phyloP scores from a whole-genome alignment of 768 basidiomycete genomes.

The Hemileccinum rubropunctum region DNA sequence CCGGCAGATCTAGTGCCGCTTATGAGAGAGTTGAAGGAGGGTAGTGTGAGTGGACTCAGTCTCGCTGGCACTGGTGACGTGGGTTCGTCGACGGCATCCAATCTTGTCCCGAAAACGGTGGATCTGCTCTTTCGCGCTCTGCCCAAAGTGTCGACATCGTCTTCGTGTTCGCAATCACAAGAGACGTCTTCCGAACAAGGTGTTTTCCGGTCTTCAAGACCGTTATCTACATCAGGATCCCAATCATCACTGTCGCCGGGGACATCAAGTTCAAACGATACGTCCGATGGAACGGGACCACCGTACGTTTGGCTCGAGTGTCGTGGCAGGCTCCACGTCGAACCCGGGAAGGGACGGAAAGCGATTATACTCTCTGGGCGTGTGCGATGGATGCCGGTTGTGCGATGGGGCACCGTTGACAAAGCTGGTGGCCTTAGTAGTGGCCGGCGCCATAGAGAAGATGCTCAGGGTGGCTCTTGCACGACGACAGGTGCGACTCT shows the following conservation, averaged over 20 bases:
- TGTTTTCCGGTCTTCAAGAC: neutral
- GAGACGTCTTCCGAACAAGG: conserved; percentile 1
- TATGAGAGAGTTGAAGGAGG: conserved; percentile 87
- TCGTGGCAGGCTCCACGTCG: conserved; percentile 83
- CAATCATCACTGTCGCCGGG: neutral
- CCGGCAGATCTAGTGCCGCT: conserved; percentile 87
- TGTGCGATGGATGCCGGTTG: conserved; percentile 58
- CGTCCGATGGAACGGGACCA: conserved; percentile 17
- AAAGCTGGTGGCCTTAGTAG: conserved; percentile 40
- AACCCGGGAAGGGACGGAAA: conserved; percentile 92
- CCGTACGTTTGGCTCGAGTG: conserved; percentile 88
- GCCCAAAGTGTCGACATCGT: conserved; percentile 43
- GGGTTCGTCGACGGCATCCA: conserved; percentile 10
- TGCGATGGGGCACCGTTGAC: conserved; percentile 60
- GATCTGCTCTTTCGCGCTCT: conserved; percentile 84
- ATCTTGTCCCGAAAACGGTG: conserved; percentile 51
- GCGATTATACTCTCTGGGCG: conserved; percentile 90
- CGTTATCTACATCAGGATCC: neutral
- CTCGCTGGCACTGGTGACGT: conserved; percentile 17
- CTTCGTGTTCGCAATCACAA: neutral
- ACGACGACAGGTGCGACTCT: conserved; percentile 23
- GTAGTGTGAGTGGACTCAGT: conserved; percentile 19
- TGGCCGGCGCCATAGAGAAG: neutral
- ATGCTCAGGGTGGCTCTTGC: neutral
- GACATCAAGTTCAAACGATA: neutral